phyloP scores from a whole-genome alignment of 768 basidiomycete genomes.

The Steccherinum ochraceum region DNA sequence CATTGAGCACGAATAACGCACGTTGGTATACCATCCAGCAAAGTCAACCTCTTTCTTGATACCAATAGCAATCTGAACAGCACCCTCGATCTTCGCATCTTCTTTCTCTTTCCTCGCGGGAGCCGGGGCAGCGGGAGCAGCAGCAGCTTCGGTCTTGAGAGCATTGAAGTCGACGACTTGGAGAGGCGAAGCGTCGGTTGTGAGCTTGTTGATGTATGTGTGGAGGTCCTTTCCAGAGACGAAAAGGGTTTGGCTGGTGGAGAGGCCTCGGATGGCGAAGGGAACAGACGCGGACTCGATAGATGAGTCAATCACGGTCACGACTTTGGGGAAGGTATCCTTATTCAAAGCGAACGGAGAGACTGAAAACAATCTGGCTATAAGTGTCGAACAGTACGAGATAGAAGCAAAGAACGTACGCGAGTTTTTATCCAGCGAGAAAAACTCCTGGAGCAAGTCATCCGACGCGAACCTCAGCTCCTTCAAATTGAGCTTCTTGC shows the following conservation, averaged over 20 bases:
- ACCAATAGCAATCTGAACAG: slow-evolving; percentile 88
- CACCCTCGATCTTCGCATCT: slow-evolving; percentile 78
- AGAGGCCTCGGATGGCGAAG: slow-evolving; percentile 73
- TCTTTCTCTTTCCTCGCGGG: slow-evolving; percentile 52
- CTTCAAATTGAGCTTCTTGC: slow-evolving; percentile 77
- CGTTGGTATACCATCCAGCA: slow-evolving; percentile 89
- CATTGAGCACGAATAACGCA: slow-evolving; percentile 29
- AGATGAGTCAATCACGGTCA: slow-evolving; percentile 72
- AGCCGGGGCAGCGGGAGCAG: slow-evolving; percentile 21
- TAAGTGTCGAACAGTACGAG: slow-evolving; percentile 44
- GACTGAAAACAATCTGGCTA: slow-evolving; percentile 39
- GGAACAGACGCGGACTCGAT: slow-evolving; percentile 61
- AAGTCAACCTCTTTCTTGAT: slow-evolving; percentile 97
- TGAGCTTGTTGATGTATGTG: slow-evolving; percentile 64
- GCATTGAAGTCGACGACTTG: slow-evolving; percentile 70
- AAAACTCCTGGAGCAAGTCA: slow-evolving; percentile 82
- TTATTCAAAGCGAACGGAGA: slow-evolving; percentile 72
- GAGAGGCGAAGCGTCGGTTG: slow-evolving; percentile 57
- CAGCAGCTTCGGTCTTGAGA: slow-evolving; percentile 42
- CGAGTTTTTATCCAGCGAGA: slow-evolving; percentile 79
- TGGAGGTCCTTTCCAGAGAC: slow-evolving; percentile 72
- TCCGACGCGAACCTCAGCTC: slow-evolving; percentile 82
- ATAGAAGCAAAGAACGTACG: slow-evolving; percentile 46
- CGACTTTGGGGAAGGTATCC: slow-evolving; percentile 60
- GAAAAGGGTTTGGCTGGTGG: slow-evolving; percentile 69